phyloP scores from a whole-genome alignment of 495 filamentous ascomycete species.

The Venustampulla echinocandica region DNA sequence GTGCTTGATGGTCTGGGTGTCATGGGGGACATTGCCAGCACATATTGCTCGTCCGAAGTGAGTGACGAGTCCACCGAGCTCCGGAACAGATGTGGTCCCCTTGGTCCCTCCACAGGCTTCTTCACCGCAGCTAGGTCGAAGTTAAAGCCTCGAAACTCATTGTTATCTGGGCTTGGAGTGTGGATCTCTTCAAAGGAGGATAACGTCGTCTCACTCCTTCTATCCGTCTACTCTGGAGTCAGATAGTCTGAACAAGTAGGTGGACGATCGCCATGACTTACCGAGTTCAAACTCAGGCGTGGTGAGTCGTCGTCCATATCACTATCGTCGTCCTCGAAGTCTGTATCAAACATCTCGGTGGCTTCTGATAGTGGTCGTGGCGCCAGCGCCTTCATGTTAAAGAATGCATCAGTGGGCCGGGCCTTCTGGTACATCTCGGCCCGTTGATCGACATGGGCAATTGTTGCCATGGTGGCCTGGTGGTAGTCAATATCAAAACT shows the following conservation, averaged over 20 bases:
- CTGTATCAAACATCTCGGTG: slow-evolving; percentile 68
- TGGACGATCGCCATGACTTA: slow-evolving; percentile 32
- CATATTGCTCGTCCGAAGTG: slow-evolving; percentile 44
- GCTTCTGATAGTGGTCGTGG: slow-evolving; percentile 50
- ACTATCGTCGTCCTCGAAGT: slow-evolving; percentile 58
- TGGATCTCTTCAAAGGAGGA: slow-evolving; percentile 68
- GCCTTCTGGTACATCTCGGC: slow-evolving; percentile 42
- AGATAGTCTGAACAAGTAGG: not conserved
- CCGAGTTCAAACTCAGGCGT: slow-evolving; percentile 56
- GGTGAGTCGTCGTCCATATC: slow-evolving; percentile 52
- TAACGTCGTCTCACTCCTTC: slow-evolving; percentile 62
- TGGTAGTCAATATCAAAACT: slow-evolving; percentile 6
- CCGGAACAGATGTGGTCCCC: slow-evolving; percentile 85
- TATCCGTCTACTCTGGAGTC: slow-evolving; percentile 37
- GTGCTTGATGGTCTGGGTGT: slow-evolving; percentile 29
- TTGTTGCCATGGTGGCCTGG: slow-evolving; percentile 15
- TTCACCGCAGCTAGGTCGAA: slow-evolving; percentile 35
- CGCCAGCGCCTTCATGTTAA: slow-evolving; percentile 36
- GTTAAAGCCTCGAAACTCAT: slow-evolving; percentile 31
- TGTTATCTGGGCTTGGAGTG: slow-evolving; percentile 49
- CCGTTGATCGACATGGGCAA: slow-evolving; percentile 18
- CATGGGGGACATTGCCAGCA: slow-evolving; percentile 58
- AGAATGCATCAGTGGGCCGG: slow-evolving; percentile 36
- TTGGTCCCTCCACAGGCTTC: slow-evolving; percentile 67
- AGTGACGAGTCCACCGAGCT: slow-evolving; percentile 35